phyloP scores from a whole-genome alignment of 129 eudicot species.

The Heracleum sosnowskyi region DNA sequence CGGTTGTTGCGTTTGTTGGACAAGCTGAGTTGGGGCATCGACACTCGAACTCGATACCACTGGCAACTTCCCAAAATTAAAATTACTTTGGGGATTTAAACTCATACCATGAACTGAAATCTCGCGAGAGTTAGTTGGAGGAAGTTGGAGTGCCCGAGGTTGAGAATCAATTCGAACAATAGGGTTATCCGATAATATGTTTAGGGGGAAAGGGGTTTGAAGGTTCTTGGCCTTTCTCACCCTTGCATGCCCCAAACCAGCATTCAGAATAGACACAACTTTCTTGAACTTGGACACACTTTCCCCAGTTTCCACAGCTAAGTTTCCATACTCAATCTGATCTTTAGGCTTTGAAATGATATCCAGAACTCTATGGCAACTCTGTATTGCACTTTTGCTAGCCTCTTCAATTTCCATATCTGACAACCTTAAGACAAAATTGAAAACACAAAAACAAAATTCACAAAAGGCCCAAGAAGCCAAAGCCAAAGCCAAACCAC shows the following conservation, averaged over 20 bases:
- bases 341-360: slow-evolving; percentile 65
- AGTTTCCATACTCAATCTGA: slow-evolving; percentile 46
- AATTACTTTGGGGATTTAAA: slow-evolving; percentile 41
- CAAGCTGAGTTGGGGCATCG: slow-evolving; percentile 32
- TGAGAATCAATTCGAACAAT: slow-evolving; percentile 26
- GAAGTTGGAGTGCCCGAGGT: slow-evolving; percentile 48
- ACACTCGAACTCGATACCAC: slow-evolving; percentile 38
- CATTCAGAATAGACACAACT: slow-evolving; percentile 68
- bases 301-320: slow-evolving; percentile 69
- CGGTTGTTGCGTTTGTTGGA: slow-evolving; percentile 28
- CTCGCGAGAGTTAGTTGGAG: slow-evolving; percentile 24
- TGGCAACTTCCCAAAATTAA: slow-evolving; percentile 37
- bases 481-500: not conserved
- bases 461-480: slow-evolving; percentile 13
- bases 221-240: slow-evolving; percentile 46
- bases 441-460: slow-evolving; percentile 16
- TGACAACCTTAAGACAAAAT: slow-evolving; percentile 4
- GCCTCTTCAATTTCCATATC: slow-evolving; percentile 87
- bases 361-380: slow-evolving; percentile 67
- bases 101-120: slow-evolving; percentile 43
- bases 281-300: slow-evolving; percentile 74
- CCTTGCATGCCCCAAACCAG: slow-evolving; percentile 87
- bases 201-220: slow-evolving; percentile 43
- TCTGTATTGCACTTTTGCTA: slow-evolving; percentile 77
- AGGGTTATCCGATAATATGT: slow-evolving; percentile 45